A percentile compares a stretch with the other conserved stretches of the same genome.
Evolutionary conservation across 2,329 filamentous ascomycete genomes (phyloP).

Genomic region (Blumeriella jaapii): DNA sequence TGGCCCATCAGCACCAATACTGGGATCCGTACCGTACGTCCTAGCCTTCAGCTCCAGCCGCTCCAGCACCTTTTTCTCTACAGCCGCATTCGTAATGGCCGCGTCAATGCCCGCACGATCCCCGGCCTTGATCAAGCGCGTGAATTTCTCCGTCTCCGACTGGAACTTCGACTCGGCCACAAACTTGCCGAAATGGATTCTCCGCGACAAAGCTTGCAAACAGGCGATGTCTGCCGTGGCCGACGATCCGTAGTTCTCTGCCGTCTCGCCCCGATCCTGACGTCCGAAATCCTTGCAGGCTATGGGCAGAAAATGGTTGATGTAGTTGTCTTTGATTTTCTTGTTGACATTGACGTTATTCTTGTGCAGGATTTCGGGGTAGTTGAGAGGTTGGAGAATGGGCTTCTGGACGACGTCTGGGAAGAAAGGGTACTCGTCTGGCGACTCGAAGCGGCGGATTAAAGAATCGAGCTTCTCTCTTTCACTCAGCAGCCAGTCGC

Average conservation of each 20-base stretch:
- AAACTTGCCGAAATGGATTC: conserved; percentile 97
- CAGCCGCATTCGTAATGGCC: conserved; percentile 79
- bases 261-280: conserved; percentile 68
- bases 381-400: conserved; percentile 77
- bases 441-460: conserved; percentile 88
- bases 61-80: conserved; percentile 87
- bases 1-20: conserved; percentile 43
- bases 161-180: conserved; percentile 94
- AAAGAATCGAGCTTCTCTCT: conserved; percentile 86
- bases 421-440: conserved; percentile 97
- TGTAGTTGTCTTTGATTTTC: conserved; percentile 78
- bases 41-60: conserved; percentile 77
- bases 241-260: conserved; percentile 91
- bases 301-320: conserved; percentile 68
- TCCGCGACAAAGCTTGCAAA: conserved; percentile 76
- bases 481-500: conserved; percentile 88
- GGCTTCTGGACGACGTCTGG: conserved; percentile 66
- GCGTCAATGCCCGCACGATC: conserved; percentile 75
- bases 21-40: conserved; percentile 88
- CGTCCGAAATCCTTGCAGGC: conserved; percentile 71
- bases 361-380: conserved; percentile 75
- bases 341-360: conserved; percentile 88
- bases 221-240: conserved; percentile 85
- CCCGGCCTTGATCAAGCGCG: conserved; percentile 65
- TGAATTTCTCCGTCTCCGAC: conserved; percentile 71